Evolutionary conservation across 139 green algal genomes (phyloP), one percentile per base, ranked within the genome.

Genomic region (Protoeuglena noctilucae): DNA sequence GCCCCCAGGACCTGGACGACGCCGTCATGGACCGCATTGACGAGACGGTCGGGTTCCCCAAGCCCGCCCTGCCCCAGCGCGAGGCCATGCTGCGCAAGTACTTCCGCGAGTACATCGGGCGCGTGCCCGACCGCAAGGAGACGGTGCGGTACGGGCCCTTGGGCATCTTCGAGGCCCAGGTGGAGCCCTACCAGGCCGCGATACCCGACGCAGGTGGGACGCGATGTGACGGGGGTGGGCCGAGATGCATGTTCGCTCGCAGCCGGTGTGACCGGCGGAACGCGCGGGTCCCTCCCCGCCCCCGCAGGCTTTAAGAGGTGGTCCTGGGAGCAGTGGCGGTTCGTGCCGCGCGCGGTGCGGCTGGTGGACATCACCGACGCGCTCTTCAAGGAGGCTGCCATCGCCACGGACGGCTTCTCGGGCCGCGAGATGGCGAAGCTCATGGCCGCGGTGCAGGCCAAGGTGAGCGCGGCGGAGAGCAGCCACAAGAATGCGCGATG

Each of bases 11-110:
- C 55, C 53, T 77, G 28, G 69, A 77, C 58, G 39, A 48, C n/a
- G 69, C 69, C 17, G 53, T 77, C 17, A 28, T 66, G 1, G 67
- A 77, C 51, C 67, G 69, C 17, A 62, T 77, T n/a, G 56, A 62
- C 48, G 56, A 62, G 18, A 48, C 48, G 21, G 23, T 62, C n/a
- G 43, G 31, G 34, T 62, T 62, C 56, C 56, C 56, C 3, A 41
- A 48, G 39, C 56, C 56, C 24, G 52, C 25, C 34, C 23, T 51
- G 18, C 43, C 28, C 4, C 30, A 62, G 56, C 47, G 56, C 5
- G 43, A 39, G 41, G 22, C 21, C 3, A 50, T 62, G 56, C 26
- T 62, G 24, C 7, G 56, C 22, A 54, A 41, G 39, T 62, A 62
- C 29, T 47, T 62, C 34, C 9, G 45, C 23, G 25, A 28, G 21